Conservation (phyloP, 495 filamentous ascomycete species). For the Recurvomyces mirabilis region DNA sequence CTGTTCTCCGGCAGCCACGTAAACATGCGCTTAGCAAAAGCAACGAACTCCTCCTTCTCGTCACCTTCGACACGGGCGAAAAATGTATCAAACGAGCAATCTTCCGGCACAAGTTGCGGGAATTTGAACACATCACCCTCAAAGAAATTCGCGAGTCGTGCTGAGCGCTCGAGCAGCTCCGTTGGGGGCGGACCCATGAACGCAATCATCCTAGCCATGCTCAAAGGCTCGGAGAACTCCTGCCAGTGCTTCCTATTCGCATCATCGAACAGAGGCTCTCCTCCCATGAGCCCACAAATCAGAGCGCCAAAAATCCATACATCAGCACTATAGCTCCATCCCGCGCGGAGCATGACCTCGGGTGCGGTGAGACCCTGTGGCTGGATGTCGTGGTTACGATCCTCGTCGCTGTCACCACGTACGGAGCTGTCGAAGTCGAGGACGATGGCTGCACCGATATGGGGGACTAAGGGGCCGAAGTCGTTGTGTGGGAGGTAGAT, state of each 20-base stretch:
- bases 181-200: background rate
- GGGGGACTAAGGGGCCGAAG: slow-evolving; percentile 2
- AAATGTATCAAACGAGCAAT: background rate
- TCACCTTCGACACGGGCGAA: background rate
- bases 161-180: background rate
- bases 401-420: background rate
- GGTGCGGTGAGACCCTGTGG: slow-evolving; percentile 8
- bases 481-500: slow-evolving; percentile 8
- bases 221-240: background rate
- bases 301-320: slow-evolving; percentile 16
- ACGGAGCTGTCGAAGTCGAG: slow-evolving; percentile 7
- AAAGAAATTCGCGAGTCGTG: background rate
- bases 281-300: background rate
- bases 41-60: background rate
- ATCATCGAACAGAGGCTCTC: slow-evolving; percentile 1
- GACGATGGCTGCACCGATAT: background rate
- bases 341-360: slow-evolving; percentile 6
- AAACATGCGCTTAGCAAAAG: slow-evolving; percentile 1
- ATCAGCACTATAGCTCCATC: slow-evolving; percentile 17
- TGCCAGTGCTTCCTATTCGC: background rate
- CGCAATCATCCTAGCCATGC: background rate
- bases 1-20: slow-evolving; percentile 1
- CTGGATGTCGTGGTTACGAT: slow-evolving; percentile 1
- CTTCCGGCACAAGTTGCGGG: background rate
- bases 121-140: background rate